Conservation (phyloP, 2,329 filamentous ascomycete genomes). For the Huntiella decipiens region DNA sequence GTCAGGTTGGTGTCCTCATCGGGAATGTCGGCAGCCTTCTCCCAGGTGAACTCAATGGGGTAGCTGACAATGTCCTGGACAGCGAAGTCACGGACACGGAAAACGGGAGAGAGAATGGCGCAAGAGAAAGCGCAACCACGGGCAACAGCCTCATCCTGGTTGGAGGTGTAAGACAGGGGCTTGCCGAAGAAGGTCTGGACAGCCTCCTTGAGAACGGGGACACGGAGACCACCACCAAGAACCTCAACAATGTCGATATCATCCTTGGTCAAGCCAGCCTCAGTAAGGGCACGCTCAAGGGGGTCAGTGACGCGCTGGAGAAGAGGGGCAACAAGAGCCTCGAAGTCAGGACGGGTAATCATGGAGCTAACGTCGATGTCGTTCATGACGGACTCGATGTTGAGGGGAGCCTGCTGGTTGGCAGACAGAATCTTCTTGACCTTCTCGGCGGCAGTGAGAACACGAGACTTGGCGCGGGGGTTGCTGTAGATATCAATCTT, state of each 20-base stretch:
- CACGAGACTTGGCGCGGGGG: constrained; percentile 73
- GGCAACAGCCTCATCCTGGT: constrained; percentile 93
- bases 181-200: constrained; percentile 88
- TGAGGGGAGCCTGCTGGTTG: constrained; percentile 79
- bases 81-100: constrained; percentile 95
- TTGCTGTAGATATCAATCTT: constrained; percentile 90
- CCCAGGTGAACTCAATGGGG: constrained; percentile 97
- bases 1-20: constrained; percentile 95
- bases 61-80: constrained; percentile 96
- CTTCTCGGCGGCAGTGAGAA: constrained; percentile 81
- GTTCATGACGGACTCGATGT: constrained; percentile 97
- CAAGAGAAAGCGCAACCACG: constrained; percentile 95
- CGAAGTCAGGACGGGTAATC: constrained; percentile 86
- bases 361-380: constrained; percentile 78
- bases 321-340: constrained; percentile 73
- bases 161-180: constrained; percentile 81
- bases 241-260: constrained; percentile 91
- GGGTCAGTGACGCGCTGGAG: constrained; percentile 53
- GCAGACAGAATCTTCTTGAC: constrained; percentile 96
- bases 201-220: constrained; percentile 77
- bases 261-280: constrained; percentile 75
- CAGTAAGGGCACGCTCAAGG: constrained; percentile 80
- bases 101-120: constrained; percentile 89
- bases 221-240: constrained; percentile 84
- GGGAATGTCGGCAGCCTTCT: constrained; percentile 94